These are phyloP conservation scores for Meyerozyma smithsonii DNA, from an alignment of 1,139 yeast species.

Conservation along the genomic window DNA sequence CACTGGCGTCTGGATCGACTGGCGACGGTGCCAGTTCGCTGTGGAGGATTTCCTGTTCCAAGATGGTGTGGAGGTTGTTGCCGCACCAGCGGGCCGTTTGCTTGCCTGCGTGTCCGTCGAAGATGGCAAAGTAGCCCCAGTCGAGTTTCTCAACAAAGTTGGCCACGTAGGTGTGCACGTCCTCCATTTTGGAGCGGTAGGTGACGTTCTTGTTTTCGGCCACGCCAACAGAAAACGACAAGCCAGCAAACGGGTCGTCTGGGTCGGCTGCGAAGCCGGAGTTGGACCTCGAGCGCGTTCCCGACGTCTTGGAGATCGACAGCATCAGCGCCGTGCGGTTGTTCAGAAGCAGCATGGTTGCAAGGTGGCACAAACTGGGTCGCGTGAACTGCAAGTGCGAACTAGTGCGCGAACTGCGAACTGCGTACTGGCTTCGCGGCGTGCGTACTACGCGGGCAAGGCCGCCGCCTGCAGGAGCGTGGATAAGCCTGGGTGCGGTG, in stretches of 20 bases:
- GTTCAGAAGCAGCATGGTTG: not conserved
- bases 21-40: constrained; percentile 12
- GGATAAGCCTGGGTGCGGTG: no score
- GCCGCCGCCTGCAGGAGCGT: no score
- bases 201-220: constrained; percentile 81
- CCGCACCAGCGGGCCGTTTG: constrained; percentile 97
- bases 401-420: no score
- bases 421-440: no score
- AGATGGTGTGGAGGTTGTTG: constrained; percentile 66
- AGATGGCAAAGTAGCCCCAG: constrained; percentile 94
- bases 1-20: constrained; percentile 7
- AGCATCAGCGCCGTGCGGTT: constrained; percentile 1
- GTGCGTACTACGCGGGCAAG: no score
- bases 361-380: not conserved
- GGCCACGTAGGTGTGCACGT: constrained; percentile 89
- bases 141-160: constrained; percentile 85
- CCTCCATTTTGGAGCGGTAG: constrained; percentile 91
- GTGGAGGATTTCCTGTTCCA: constrained; percentile 47
- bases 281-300: constrained; percentile 1
- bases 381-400: no score
- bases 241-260: constrained; percentile 41
- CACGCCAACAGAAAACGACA: constrained; percentile 77
- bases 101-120: constrained; percentile 97
- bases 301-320: constrained; percentile 3
- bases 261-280: not conserved